Evolutionary conservation across 1,284 basidiomycete genomes (phyloP), one percentile per base, ranked within the genome.

Genomic region (Marasmius sp.): DNA sequence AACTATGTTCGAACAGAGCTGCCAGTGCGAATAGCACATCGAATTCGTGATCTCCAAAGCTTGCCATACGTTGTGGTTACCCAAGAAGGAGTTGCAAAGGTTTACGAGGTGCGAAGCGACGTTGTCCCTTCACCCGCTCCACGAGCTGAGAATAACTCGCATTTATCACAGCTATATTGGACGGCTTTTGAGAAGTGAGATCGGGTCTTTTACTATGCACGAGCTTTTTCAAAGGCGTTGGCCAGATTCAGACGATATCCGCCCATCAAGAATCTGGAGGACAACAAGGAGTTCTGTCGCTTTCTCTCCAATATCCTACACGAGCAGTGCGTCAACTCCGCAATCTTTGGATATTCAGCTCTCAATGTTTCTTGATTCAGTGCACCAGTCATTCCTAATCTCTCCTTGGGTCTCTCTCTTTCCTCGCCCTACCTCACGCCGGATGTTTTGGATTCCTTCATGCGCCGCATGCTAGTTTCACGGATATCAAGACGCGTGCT

Each of bases 1-100:
- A 95, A 95, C 74, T 94, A 95, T 75, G 92, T 97, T 38, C 86
- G 94, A 53, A 90, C 91, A 12, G 95, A 97, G 71, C 77, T 97
- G 8, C 93, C 95, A 12, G 87, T 95, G 14, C 86, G 94, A 52
- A 91, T 97, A 71, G 91, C 94, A 3, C 94, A 96, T 73, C 85
- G 95, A 49, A 79, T 97, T 63, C 85, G 93, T 61, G 94, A 97
- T 70, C 80, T 97, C 67, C 94, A 97, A 76, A 79, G 87, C 1
- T 78, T 97, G 45, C 94, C 95, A 0, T 96, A 92, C 71, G 86
- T 93, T 33, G 94, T 95, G 9, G 94, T 95, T 58, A 93, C 91
- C 4, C 92, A 95, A 66, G 91, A 94, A 69, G 87, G 89, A 0
- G 85, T 97, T 6, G 88, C 89, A 27, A 87, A 85, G 66, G 93